Percentiles rank a stretch among this genome's conserved stretches.
Evolutionary conservation across 768 basidiomycete species (phyloP).

Genomic region (Exidia glandulosa): DNA sequence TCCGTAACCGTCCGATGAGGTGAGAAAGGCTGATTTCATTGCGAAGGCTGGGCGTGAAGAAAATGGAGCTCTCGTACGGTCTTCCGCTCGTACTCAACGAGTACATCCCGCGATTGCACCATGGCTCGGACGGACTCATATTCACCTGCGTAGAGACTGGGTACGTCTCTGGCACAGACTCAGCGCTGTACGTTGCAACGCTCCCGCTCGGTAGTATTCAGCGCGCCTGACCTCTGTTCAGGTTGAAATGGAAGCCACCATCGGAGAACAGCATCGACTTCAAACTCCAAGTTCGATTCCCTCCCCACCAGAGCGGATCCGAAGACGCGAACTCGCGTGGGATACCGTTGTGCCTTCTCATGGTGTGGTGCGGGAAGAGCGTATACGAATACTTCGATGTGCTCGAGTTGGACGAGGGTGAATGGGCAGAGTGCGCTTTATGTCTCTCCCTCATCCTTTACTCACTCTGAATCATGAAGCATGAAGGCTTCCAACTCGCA

Average conservation of each 20-base stretch:
- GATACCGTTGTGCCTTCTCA: constrained; percentile 77
- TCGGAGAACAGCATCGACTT: constrained; percentile 98
- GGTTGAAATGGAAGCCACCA: constrained; percentile 98
- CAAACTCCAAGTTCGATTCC: constrained; percentile 90
- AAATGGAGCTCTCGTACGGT: constrained; percentile 77
- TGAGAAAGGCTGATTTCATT: too few species aligned
- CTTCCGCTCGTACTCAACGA: constrained; percentile 75
- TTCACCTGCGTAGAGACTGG: constrained; percentile 84
- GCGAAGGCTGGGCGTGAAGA: constrained; percentile 83
- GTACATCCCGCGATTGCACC: constrained; percentile 76
- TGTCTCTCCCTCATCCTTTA: not conserved
- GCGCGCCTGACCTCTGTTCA: constrained; percentile 20
- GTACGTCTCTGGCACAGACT: constrained; percentile 76
- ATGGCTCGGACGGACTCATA: constrained; percentile 91
- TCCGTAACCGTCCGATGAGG: too few species aligned
- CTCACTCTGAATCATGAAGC: constrained; percentile 29
- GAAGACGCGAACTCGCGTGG: constrained; percentile 64
- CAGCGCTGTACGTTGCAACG: constrained; percentile 58
- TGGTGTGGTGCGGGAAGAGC: constrained; percentile 69
- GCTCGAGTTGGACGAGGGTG: constrained; percentile 75
- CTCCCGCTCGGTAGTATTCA: not conserved
- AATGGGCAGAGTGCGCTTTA: constrained; percentile 77
- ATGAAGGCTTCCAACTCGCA: constrained; percentile 80
- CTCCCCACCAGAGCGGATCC: constrained; percentile 53
- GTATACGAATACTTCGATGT: constrained; percentile 75